These are phyloP conservation scores for Dictyophora rubrovolvata DNA, from an alignment of 768 basidiomycete genomes.

Conservation along the genomic window DNA sequence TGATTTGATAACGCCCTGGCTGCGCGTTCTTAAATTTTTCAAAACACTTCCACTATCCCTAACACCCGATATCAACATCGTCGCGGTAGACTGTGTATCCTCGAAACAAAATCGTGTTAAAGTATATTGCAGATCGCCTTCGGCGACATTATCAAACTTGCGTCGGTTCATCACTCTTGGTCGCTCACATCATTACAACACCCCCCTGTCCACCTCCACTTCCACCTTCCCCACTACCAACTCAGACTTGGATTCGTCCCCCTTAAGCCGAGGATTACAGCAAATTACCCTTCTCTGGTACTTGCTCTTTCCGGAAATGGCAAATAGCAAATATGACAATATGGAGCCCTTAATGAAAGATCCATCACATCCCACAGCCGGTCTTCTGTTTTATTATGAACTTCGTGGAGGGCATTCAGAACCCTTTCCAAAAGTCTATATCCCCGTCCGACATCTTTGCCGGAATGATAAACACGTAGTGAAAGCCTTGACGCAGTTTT, in stretches of 20 bases:
- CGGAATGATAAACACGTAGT: conserved; percentile 1
- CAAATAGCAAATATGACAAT: neutral
- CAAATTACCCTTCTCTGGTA: conserved; percentile 2
- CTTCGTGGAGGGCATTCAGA: neutral
- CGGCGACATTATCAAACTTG: neutral
- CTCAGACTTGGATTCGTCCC: neutral
- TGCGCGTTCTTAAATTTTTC: neutral
- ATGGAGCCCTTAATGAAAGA: neutral
- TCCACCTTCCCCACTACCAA: neutral
- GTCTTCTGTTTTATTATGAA: conserved; percentile 5
- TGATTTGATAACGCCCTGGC: conserved; percentile 2
- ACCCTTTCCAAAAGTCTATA: conserved; percentile 5
- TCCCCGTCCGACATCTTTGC: conserved; percentile 4
- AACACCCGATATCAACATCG: conserved; percentile 1
- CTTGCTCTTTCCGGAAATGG: conserved; percentile 1
- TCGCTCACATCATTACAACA: neutral
- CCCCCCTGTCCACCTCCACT: neutral
- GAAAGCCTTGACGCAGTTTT: neutral
- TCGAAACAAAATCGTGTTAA: conserved; percentile 3
- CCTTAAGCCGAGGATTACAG: neutral
- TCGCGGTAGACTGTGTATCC: conserved; percentile 2
- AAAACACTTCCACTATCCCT: neutral
- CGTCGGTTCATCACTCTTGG: conserved; percentile 2
- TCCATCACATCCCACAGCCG: conserved; percentile 1
- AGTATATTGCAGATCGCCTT: conserved; percentile 1